Conservation (phyloP, 2,329 filamentous ascomycete genomes). For the Paracoccidioides brasiliensis region DNA sequence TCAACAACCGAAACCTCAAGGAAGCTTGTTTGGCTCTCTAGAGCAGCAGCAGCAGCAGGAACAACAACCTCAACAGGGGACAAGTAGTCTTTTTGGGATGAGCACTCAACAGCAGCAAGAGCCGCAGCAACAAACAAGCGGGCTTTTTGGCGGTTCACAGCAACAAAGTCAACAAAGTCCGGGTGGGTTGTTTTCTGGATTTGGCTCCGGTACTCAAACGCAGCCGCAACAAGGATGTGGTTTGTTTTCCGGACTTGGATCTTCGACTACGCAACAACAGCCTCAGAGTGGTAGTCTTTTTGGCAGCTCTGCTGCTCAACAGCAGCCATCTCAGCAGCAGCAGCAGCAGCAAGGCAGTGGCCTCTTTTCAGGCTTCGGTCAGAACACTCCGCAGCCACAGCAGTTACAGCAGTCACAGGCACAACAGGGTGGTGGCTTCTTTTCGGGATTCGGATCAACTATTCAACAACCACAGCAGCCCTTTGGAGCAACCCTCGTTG, state of each 20-base stretch:
- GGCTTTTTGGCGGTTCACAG: constrained; percentile 14
- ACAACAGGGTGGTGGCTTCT: constrained; percentile 18
- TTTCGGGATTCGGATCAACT: neutral
- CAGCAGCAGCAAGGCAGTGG: constrained; percentile 32
- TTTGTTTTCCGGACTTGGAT: constrained; percentile 27
- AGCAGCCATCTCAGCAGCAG: constrained; percentile 14
- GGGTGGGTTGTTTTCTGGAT: constrained; percentile 29
- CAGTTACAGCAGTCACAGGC: constrained; percentile 12
- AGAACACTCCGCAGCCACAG: constrained; percentile 16
- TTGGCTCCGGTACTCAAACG: constrained; percentile 23
- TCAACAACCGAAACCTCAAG: constrained; percentile 6
- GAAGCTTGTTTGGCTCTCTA: constrained; percentile 18
- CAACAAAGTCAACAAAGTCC: constrained; percentile 25
- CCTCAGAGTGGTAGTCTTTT: constrained; percentile 32
- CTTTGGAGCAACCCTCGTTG: constrained; percentile 17
- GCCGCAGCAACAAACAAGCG: constrained; percentile 11
- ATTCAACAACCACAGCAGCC: constrained; percentile 13
- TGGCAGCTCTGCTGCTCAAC: constrained; percentile 24
- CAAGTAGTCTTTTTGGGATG: constrained; percentile 13
- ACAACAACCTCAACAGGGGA: constrained; percentile 13
- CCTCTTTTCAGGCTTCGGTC: constrained; percentile 10
- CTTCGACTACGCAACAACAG: constrained; percentile 27
- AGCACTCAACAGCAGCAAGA: constrained; percentile 12
- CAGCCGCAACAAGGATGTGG: constrained; percentile 27
- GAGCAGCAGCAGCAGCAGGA: constrained; percentile 13